phyloP scores from a whole-genome alignment of 331 rosid species.

The Rosa hybrid region DNA sequence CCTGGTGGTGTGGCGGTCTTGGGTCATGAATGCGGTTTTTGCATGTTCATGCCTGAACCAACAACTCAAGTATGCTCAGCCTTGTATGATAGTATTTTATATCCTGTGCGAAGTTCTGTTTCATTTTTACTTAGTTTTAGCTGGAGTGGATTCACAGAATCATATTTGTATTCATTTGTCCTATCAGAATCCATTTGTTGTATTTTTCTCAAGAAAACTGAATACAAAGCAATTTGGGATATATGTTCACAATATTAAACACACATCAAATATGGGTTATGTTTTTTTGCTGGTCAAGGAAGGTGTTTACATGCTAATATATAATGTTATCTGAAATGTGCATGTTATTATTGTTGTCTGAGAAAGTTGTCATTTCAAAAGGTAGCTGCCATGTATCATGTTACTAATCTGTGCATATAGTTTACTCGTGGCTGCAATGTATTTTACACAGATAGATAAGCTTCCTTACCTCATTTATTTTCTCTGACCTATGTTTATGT shows the following conservation, averaged over 20 bases:
- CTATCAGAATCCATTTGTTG: background rate
- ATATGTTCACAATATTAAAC: background rate
- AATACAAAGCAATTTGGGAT: constrained; percentile 2
- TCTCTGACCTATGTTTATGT: constrained; percentile 9
- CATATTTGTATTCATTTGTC: background rate
- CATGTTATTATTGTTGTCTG: constrained; percentile 4
- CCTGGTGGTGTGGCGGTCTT: constrained; percentile 90
- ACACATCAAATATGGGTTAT: background rate
- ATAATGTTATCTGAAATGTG: background rate
- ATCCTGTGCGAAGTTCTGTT: background rate
- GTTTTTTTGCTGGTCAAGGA: background rate
- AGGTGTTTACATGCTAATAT: background rate
- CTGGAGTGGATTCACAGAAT: background rate
- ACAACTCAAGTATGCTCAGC: constrained; percentile 58
- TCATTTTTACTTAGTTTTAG: background rate
- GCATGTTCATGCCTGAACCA: constrained; percentile 97
- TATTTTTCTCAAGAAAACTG: background rate
- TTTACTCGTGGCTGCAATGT: constrained; percentile 4
- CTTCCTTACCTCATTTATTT: background rate
- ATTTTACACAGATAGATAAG: background rate
- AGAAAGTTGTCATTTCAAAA: constrained; percentile 2
- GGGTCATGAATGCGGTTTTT: constrained; percentile 77
- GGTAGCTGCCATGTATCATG: background rate
- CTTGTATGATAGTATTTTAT: constrained; percentile 26
- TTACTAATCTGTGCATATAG: background rate